Percentiles rank a stretch among this genome's conserved stretches.
phyloP scores from a whole-genome alignment of 805 yeast genomes.

The Pichia membranifaciens region DNA sequence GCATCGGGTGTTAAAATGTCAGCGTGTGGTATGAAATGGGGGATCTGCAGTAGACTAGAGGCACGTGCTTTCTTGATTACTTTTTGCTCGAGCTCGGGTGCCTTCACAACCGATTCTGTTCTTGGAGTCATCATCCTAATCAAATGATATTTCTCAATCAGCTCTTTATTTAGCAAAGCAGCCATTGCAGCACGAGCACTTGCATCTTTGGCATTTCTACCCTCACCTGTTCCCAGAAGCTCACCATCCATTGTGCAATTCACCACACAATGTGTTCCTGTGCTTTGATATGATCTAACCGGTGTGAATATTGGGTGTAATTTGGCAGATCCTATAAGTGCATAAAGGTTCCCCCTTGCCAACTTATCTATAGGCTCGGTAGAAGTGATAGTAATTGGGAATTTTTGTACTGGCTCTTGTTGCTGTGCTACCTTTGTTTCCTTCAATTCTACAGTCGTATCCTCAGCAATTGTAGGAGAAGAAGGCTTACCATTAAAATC shows the following conservation, averaged over 20 bases:
- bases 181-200: conserved; percentile 81
- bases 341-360: conserved; percentile 75
- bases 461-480: too few relatives aligned
- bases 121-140: conserved; percentile 50
- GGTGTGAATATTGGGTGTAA: conserved; percentile 55
- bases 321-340: conserved; percentile 71
- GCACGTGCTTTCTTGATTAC: background rate
- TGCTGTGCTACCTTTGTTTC: conserved; percentile 1
- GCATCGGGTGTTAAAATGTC: conserved; percentile 1
- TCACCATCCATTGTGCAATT: conserved; percentile 62
- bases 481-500: too few relatives aligned
- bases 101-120: conserved; percentile 19
- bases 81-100: background rate
- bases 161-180: conserved; percentile 54
- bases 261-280: conserved; percentile 34
- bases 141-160: conserved; percentile 59
- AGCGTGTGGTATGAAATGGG: conserved; percentile 4
- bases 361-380: conserved; percentile 43
- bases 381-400: conserved; percentile 5
- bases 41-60: background rate
- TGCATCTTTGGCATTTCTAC: conserved; percentile 65
- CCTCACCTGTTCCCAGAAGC: conserved; percentile 67
- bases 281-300: conserved; percentile 10
- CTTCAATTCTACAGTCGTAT: too few relatives aligned
- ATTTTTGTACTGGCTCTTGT: conserved; percentile 14